phyloP scores from a whole-genome alignment of 257 asterid genomes.

The Ocimum tenuiflorum region DNA sequence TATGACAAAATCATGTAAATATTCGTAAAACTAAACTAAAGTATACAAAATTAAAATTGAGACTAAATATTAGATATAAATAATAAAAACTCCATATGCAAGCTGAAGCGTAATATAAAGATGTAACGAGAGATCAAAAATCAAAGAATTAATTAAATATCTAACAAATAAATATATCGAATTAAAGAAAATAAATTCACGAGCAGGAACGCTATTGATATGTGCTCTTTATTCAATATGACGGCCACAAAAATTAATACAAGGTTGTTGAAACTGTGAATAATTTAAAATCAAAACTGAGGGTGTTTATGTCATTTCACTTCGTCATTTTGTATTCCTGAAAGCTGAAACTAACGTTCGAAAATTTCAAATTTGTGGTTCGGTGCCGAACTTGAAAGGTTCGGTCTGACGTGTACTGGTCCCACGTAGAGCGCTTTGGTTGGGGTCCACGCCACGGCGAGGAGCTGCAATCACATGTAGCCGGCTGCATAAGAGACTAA shows the following conservation, averaged over 20 bases:
- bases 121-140: no score
- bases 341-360: conserved; percentile 48
- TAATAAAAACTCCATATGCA: no score
- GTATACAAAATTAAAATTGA: no score
- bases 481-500: conserved; percentile 9
- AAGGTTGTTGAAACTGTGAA: conserved; percentile 20
- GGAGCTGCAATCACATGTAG: conserved; percentile 3
- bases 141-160: no score
- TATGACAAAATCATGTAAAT: no score
- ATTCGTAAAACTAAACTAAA: no score
- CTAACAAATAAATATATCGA: not conserved
- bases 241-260: conserved; percentile 26
- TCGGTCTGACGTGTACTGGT: conserved; percentile 25
- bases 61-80: no score
- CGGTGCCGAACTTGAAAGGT: conserved; percentile 47
- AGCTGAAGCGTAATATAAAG: no score
- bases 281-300: conserved; percentile 8
- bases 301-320: conserved; percentile 27
- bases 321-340: not conserved
- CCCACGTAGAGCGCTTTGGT: conserved; percentile 21
- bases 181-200: not conserved
- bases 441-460: conserved; percentile 7
- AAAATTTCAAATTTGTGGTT: conserved; percentile 57
- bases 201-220: not conserved
- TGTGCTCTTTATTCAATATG: not conserved